A percentile compares a stretch with the other conserved stretches of the same genome.
These are phyloP conservation scores for Harrya chromipes DNA, from an alignment of 768 basidiomycete species.

Conservation along the genomic window DNA sequence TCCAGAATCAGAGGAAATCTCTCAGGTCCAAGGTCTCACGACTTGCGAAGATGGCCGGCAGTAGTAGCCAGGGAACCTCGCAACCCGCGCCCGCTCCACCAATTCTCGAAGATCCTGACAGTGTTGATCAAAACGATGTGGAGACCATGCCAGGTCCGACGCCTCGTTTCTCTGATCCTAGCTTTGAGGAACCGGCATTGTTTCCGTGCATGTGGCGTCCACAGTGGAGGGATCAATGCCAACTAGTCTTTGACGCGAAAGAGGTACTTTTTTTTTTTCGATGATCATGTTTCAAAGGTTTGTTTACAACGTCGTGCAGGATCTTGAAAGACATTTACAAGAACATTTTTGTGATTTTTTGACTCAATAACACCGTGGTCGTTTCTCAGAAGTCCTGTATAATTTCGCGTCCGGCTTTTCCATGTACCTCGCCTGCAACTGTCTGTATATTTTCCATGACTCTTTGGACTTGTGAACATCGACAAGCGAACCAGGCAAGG, in stretches of 20 bases:
- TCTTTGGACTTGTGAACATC: too few species aligned
- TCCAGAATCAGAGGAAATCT: slow-evolving; percentile 21
- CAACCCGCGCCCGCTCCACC: not conserved
- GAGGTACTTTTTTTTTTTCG: slow-evolving; percentile 21
- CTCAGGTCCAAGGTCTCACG: slow-evolving; percentile 16
- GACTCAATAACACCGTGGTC: not conserved
- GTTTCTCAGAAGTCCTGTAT: too few species aligned
- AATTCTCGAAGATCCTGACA: slow-evolving; percentile 4
- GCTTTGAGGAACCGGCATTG: slow-evolving; percentile 17
- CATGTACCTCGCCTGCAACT: too few species aligned
- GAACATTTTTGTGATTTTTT: slow-evolving; percentile 19
- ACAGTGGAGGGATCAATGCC: slow-evolving; percentile 25
- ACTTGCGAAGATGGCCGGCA: not conserved
- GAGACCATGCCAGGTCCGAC: slow-evolving; percentile 3
- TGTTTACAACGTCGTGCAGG: slow-evolving; percentile 9
- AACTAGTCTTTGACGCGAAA: slow-evolving; percentile 26
- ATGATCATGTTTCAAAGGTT: not conserved
- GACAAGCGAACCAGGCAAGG: too few species aligned
- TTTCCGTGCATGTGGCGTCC: slow-evolving; percentile 32
- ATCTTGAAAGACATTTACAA: slow-evolving; percentile 24
- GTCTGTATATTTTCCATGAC: too few species aligned
- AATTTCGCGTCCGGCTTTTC: too few species aligned
- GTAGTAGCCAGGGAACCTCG: slow-evolving; percentile 5
- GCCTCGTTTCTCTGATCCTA: not conserved
- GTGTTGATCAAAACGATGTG: slow-evolving; percentile 22